Base-by-base conservation (phyloP, 345 rosid species). In the Cochlearia excelsa region DNA sequence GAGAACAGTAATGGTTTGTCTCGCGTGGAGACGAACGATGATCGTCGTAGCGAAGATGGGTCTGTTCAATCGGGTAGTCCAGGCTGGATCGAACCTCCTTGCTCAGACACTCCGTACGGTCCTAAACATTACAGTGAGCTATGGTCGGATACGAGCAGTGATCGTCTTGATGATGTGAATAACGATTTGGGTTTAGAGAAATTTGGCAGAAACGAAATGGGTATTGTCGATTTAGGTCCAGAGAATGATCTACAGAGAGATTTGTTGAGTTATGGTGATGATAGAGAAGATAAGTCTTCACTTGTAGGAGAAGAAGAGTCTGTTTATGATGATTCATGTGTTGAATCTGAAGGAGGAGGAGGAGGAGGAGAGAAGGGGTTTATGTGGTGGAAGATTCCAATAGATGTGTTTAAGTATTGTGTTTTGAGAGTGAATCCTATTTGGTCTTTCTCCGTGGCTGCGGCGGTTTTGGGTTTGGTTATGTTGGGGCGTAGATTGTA, bases 91-190 rank as follows among this genome's bases (percentile, higher is more conserved):
- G 97, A 87, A 67, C 97, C 99, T 7, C 79, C 23, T 16, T 16
- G 70, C 9, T 67, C 73, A 2, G 93, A 77, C 29, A 68, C 71
- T 67, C 68, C 74, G 49, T 87, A 67, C 54, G 76, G 55, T 56
- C 72, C 70, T 30, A 79, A 70, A 70, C 78, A 74, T 65, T 47
- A 70, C 9, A 79, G 78, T n/a, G 99, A 77, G 70, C 74, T 81
- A 46, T 93, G 95, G 99, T 81, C 94, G 5, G 97, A 93, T 66
- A 82, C 99, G 11, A 79, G 88, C 16, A 89, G 91, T 69, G 97
- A 92, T 74, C 82, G 78, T 28, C 75, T 85, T 4, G 77, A 72
- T 55, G 77, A 62, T 26, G 67, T 54, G 51, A 74, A 56, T 39
- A 67, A 60, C 37, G 82, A 70, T n/a, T 38, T 73, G 70, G 81